Base-by-base conservation (phyloP, 2,329 filamentous ascomycete genomes). In the Alternaria longipes region DNA sequence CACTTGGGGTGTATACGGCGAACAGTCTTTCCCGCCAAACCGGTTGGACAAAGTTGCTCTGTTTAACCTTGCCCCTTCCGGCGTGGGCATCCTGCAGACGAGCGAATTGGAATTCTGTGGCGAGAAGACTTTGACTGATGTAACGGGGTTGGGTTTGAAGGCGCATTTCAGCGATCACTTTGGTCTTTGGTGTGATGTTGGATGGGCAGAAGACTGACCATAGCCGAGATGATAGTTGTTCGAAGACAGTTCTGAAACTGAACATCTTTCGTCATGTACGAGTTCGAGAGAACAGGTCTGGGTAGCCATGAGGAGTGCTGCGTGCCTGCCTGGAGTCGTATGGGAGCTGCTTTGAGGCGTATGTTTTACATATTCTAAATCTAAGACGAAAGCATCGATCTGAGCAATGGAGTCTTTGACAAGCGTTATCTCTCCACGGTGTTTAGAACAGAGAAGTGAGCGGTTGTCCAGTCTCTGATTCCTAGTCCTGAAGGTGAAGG, bases 151-250 rank as follows among this genome's bases (percentile, higher is more conserved):
- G 46, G 20, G 2, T 22, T n/a, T 26, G 9, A 34, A 41, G 1
- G 46, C 18, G 14, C 53, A 52, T 52, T 60, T 60, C 28, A 52
- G 58, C 24, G 58, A 60, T 46, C 53, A 60, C 41, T 26, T 56
- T 22, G 58, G 58, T 18, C 24, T 60, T 14, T 60, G 45, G 53
- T 60, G 53, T 32, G 24, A 60, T 0, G 5, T 47, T 36, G 9
- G 12, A 1, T 60, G 58, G 58, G 32, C 7, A 14, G 57, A 60
- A 60, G 53, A 60, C 30, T 16, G 32, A 36, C 1, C 30, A 14
- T 8, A 11, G 8, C 11, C 8, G 22, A 20, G 42, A 32, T 12
- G 44, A 44, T 50, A 3, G 47, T 2, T 51, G 20, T 24, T n/a
- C 51, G 34, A 7, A 45, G 28, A 45, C 34, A 30, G 12, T 30